A percentile compares a stretch with the other conserved stretches of the same genome.
Conservation (phyloP, 106 monocot genomes). For the Allium sativum region DNA sequence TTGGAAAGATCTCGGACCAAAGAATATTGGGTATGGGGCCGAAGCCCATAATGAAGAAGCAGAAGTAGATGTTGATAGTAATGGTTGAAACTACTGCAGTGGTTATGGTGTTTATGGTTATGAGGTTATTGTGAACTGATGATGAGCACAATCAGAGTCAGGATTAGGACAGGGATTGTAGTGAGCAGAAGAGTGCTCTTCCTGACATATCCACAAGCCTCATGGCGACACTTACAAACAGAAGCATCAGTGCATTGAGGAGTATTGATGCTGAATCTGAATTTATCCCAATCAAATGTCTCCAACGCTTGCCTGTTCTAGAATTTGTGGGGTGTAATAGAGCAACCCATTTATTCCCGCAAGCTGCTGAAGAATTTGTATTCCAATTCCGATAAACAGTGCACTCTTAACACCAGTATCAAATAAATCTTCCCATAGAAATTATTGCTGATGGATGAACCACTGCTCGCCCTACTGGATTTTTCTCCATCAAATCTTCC, state of each 20-base stretch:
- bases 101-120: no score
- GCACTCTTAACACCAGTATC: constrained; percentile 61
- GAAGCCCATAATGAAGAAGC: no score
- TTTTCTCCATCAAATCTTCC: constrained; percentile 29
- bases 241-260: constrained; percentile 35
- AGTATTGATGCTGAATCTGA: constrained; percentile 31
- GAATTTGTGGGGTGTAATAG: constrained; percentile 17
- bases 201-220: constrained; percentile 31
- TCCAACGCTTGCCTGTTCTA: constrained; percentile 14
- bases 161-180: no score
- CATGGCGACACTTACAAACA: constrained; percentile 33
- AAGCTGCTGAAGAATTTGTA: constrained; percentile 59
- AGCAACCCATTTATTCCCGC: constrained; percentile 19
- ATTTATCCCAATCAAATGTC: constrained; percentile 13
- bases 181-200: no score
- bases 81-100: no score
- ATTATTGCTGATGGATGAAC: constrained; percentile 36
- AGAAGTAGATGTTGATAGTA: no score
- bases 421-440: constrained; percentile 47
- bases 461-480: constrained; percentile 52
- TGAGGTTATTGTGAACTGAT: no score
- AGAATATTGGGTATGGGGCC: no score
- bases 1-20: no score
- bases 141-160: no score
- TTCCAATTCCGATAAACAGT: constrained; percentile 38